Evolutionary conservation across 306 rosid genomes (phyloP).

Genomic region (Quercus engelmannii): DNA sequence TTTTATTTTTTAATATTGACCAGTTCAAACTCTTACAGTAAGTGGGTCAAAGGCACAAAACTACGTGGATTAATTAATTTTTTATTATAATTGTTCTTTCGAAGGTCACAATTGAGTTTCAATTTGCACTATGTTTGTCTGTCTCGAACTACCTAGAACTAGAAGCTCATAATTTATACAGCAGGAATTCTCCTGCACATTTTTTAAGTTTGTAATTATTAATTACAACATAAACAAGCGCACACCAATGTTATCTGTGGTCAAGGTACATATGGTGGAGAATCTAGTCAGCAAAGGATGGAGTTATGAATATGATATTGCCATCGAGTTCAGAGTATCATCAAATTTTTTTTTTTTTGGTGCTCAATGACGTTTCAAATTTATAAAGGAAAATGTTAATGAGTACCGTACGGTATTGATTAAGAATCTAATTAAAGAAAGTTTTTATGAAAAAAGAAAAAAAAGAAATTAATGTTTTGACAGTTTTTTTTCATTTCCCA

Average conservation of each 20-base stretch:
- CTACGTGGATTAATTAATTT: neutral
- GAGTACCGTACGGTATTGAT: accelerated
- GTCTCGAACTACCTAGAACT: too few relatives aligned
- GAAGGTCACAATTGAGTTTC: neutral
- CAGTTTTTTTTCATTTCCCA: too few relatives aligned
- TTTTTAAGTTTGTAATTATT: neutral
- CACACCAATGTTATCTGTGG: neutral
- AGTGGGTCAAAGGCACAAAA: neutral
- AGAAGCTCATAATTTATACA: too few relatives aligned
- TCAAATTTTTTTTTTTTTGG: accelerated
- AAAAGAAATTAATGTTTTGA: too few relatives aligned
- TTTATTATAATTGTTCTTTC: neutral
- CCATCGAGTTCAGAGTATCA: neutral
- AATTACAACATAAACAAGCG: neutral
- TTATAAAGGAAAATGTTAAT: too few relatives aligned
- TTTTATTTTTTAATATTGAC: neutral
- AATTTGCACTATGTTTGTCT: neutral
- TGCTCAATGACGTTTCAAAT: too few relatives aligned
- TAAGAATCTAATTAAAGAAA: too few relatives aligned
- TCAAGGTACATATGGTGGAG: neutral
- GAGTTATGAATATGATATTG: neutral
- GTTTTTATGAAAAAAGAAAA: too few relatives aligned
- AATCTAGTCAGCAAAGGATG: neutral
- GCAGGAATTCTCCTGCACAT: neutral
- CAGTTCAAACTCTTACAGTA: neutral